Conservation (phyloP, 352 stramenopile species). For the Phytophthora macrochlamydospora region DNA sequence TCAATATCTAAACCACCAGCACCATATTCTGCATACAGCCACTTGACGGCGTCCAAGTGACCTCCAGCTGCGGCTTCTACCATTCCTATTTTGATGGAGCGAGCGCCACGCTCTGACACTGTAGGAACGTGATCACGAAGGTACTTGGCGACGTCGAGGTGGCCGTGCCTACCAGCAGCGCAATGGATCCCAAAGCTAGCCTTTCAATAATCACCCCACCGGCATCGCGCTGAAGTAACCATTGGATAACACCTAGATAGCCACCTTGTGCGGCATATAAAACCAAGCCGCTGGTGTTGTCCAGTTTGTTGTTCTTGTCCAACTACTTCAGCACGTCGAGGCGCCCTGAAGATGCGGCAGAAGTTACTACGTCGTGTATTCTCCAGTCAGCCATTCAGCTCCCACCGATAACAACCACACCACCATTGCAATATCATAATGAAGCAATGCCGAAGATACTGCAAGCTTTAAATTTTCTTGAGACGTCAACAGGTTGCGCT, state of each 20-base stretch:
- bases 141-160: not conserved
- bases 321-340: conserved; percentile 16
- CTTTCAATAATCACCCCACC: too few relatives aligned
- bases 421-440: conserved; percentile 22
- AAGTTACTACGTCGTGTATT: not conserved
- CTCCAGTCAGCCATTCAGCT: not conserved
- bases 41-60: not conserved
- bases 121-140: not conserved
- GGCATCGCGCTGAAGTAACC: too few relatives aligned
- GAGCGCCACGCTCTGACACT: too few relatives aligned
- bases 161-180: not conserved
- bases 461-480: too few relatives aligned
- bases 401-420: conserved; percentile 14
- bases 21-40: not conserved
- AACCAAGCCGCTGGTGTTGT: not conserved
- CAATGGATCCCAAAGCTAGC: not conserved
- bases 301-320: not conserved
- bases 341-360: conserved; percentile 5
- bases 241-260: too few relatives aligned
- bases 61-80: not conserved
- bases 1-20: not conserved
- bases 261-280: conserved; percentile 7
- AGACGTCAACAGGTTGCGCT: conserved; percentile 4
- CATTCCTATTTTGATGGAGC: not conserved
- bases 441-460: too few relatives aligned